phyloP scores from a whole-genome alignment of 2,329 filamentous ascomycete species.

The Clonostachys chloroleuca region DNA sequence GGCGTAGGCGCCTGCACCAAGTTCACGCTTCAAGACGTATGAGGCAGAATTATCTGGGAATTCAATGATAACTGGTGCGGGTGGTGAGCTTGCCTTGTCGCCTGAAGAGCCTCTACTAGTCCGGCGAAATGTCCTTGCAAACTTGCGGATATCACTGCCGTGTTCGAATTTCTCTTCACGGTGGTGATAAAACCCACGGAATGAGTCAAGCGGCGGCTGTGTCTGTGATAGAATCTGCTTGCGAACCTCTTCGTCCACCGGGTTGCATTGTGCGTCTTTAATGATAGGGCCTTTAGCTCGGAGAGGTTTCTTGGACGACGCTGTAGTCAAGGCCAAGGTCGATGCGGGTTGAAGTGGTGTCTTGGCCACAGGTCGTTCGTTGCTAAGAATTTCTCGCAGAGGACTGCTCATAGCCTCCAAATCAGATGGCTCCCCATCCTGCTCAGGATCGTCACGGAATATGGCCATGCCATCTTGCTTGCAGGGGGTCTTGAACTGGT shows the following conservation, averaged over 20 bases:
- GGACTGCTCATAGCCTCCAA: constrained; percentile 63
- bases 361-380: constrained; percentile 38
- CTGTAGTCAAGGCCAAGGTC: constrained; percentile 15
- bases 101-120: constrained; percentile 44
- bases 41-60: constrained; percentile 61
- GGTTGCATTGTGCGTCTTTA: constrained; percentile 81
- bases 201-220: constrained; percentile 68
- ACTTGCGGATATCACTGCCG: constrained; percentile 75
- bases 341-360: constrained; percentile 30
- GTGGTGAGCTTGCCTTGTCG: constrained; percentile 57
- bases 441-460: constrained; percentile 16
- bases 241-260: constrained; percentile 73
- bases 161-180: constrained; percentile 58
- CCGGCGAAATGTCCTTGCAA: constrained; percentile 62
- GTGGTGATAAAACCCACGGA: constrained; percentile 77
- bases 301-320: constrained; percentile 18
- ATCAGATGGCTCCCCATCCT: constrained; percentile 17
- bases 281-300: constrained; percentile 68
- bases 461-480: constrained; percentile 35
- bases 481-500: constrained; percentile 74
- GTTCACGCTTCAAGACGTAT: constrained; percentile 78
- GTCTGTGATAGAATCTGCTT: constrained; percentile 70
- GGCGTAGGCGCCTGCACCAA: constrained; percentile 91
- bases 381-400: constrained; percentile 59
- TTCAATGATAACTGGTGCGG: constrained; percentile 58